phyloP scores from a whole-genome alignment of 257 asterid genomes.

The Scutellaria minor region DNA sequence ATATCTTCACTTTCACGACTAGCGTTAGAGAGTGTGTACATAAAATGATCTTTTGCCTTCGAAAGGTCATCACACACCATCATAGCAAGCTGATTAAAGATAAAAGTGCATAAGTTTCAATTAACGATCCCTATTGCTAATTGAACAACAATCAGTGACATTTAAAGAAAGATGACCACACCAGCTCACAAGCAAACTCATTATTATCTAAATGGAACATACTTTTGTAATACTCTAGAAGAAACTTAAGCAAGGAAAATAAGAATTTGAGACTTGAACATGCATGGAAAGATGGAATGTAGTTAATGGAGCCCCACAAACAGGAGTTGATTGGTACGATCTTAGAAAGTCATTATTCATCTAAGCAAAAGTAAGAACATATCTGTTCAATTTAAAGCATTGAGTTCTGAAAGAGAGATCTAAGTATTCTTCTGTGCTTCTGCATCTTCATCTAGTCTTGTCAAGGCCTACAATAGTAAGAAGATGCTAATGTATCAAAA shows the following conservation, averaged over 20 bases:
- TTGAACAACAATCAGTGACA: neutral
- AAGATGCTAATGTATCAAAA: conserved; percentile 45
- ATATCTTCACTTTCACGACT: conserved; percentile 35
- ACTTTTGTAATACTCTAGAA: neutral
- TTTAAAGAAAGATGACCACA: neutral
- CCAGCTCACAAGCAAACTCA: conserved; percentile 24
- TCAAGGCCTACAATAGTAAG: conserved; percentile 70
- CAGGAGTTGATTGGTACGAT: conserved; percentile 10
- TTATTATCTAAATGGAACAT: neutral
- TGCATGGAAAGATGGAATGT: neutral
- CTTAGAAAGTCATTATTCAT: conserved; percentile 21
- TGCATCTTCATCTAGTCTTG: conserved; percentile 75
- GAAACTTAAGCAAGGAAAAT: neutral
- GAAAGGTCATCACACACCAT: conserved; percentile 66
- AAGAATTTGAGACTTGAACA: conserved; percentile 11
- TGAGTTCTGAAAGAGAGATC: conserved; percentile 36
- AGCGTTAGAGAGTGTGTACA: conserved; percentile 31
- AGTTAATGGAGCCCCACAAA: conserved; percentile 17
- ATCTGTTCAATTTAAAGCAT: conserved; percentile 23
- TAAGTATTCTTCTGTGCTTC: conserved; percentile 55
- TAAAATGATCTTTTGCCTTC: conserved; percentile 44
- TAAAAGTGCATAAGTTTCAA: conserved; percentile 43
- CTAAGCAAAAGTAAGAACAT: conserved; percentile 19
- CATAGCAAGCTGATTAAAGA: conserved; percentile 71
- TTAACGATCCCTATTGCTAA: conserved; percentile 11